Evolutionary conservation across 2,329 filamentous ascomycete genomes (phyloP), one percentile per base, ranked within the genome.

Genomic region (Escovopsis weberi): DNA sequence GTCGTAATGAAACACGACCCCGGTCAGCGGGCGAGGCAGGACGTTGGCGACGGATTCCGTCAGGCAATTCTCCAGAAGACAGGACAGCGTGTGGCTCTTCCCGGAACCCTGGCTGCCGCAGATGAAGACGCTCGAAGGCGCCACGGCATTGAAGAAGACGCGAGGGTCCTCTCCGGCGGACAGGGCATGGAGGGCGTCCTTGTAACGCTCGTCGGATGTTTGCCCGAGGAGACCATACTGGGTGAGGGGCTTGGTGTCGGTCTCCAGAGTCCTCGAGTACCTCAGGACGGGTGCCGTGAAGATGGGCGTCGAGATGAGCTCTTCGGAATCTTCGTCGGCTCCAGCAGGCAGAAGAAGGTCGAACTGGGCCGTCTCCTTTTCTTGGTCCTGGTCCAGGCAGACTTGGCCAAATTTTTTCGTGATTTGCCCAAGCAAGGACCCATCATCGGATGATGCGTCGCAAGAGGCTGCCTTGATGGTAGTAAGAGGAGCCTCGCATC

Each of bases 1-100:
- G 48, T 80, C 75, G 45, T 78, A 82, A 47, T 82, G 77, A 39
- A 83, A 82, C 0, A 83, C 70, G 0, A 83, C 58, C 0, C 73
- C 77, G 0, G 75, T 73, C 0, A 82, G 58, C 0, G 76, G 75
- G 0, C 60, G 60, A 0, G 65, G 63, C 1, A 79, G 59, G 0
- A 56, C 53, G 6, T 69, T 71, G 0, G 69, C 59, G 0, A 55
- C 50, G 0, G 63, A 70, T 0, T 55, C 50, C 1, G 75, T 57
- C 0, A 82, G 58, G 33, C 70, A 78, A 47, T 74, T 77, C 51
- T 82, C 77, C 0, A 74, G 53, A 1, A 74, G 47, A 39, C 68
- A 74, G 1, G 70, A 70, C 1, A 79, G 59, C 0, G 73, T 77
- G 46, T 81, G 75, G 38, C 72, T 77, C 53, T 81, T 81, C 0